A percentile compares a stretch with the other conserved stretches of the same genome.
Evolutionary conservation across 139 green algal species (phyloP).

Genomic region (Chloropicon primus): DNA sequence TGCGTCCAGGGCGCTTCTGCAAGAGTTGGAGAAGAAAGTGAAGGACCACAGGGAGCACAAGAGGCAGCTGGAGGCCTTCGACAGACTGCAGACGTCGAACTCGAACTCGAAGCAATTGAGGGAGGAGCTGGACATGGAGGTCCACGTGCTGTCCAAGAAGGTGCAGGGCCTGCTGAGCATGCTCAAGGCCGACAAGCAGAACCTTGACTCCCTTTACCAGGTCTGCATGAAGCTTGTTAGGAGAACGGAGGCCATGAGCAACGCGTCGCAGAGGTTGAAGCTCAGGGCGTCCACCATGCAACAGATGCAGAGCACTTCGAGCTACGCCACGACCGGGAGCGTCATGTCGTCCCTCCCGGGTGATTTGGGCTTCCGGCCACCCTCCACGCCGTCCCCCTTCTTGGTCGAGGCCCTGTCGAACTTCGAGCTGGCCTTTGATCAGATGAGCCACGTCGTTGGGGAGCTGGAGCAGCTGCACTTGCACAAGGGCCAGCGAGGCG

Average conservation of each 20-base stretch:
- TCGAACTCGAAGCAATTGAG: neutral
- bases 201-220: neutral
- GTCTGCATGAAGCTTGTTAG: neutral
- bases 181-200: neutral
- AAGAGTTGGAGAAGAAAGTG: neutral
- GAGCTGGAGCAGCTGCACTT: neutral
- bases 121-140: neutral
- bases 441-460: neutral
- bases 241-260: neutral
- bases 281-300: neutral
- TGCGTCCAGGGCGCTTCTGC: neutral
- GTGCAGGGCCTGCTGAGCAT: neutral
- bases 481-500: too few relatives aligned
- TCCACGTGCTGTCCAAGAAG: neutral
- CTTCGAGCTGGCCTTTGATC: neutral
- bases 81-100: neutral
- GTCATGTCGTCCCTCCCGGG: neutral
- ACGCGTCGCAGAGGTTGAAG: neutral
- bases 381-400: neutral
- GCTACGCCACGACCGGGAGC: neutral
- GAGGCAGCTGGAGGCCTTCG: neutral
- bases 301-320: neutral
- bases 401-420: neutral
- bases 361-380: neutral
- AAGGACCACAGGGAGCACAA: neutral